phyloP scores from a whole-genome alignment of 2,329 filamentous ascomycete genomes.

The Paraphoma chrysanthemicola region DNA sequence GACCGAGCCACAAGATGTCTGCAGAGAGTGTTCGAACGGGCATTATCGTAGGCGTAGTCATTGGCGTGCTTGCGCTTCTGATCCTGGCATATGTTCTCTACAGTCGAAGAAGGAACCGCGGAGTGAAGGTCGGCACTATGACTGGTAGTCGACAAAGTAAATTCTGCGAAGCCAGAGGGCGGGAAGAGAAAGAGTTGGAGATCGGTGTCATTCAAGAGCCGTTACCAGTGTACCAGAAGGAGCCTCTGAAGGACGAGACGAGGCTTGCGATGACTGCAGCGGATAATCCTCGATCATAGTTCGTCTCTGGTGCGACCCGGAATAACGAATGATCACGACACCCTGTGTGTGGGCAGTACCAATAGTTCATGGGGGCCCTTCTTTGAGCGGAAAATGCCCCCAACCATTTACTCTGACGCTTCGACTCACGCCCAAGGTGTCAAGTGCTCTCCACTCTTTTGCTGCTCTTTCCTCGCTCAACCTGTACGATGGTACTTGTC shows the following conservation, averaged over 20 bases:
- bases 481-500: constrained; percentile 48
- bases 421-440: not conserved
- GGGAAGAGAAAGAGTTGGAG: constrained; percentile 9
- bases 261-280: not conserved
- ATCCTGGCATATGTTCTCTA: not conserved
- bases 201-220: constrained; percentile 14
- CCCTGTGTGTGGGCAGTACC: not conserved
- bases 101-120: not conserved
- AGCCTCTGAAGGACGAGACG: not conserved
- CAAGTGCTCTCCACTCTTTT: not conserved
- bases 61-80: not conserved
- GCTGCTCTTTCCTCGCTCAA: constrained; percentile 11
- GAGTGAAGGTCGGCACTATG: not conserved
- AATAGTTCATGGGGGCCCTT: not conserved
- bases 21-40: not conserved
- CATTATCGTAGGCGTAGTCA: constrained; percentile 1
- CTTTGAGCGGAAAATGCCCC: not conserved
- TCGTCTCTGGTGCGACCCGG: not conserved
- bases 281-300: not conserved
- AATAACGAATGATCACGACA: not conserved
- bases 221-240: constrained; percentile 14
- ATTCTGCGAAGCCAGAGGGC: not conserved
- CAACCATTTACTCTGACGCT: not conserved
- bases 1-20: not conserved
- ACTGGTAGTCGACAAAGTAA: not conserved